Percentiles rank a stretch among this genome's conserved stretches.
Evolutionary conservation across 352 stramenopile species (phyloP).

Genomic region (Thraustochytrium striatum): DNA sequence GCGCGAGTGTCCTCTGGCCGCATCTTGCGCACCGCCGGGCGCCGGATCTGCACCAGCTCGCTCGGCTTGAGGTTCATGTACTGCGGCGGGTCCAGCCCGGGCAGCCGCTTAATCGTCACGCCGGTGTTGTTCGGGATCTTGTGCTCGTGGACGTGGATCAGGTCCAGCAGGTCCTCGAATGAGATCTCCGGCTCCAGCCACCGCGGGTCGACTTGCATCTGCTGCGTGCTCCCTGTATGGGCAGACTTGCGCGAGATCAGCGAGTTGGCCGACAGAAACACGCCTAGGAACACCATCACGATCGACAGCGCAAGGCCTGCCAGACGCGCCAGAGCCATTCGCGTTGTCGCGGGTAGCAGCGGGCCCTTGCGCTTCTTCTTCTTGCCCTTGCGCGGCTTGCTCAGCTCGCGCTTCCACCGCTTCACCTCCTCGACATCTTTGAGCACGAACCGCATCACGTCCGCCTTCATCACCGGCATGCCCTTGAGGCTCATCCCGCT

Average conservation of each 20-base stretch:
- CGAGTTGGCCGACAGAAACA: not conserved
- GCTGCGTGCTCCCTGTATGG: not conserved
- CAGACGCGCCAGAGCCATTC: slow-evolving; percentile 15
- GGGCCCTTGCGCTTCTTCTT: slow-evolving; percentile 4
- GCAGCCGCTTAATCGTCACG: slow-evolving; percentile 27
- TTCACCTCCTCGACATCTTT: slow-evolving; percentile 28
- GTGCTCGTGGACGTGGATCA: slow-evolving; percentile 35
- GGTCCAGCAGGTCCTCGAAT: not conserved
- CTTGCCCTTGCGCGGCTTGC: slow-evolving; percentile 7
- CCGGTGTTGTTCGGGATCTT: slow-evolving; percentile 30
- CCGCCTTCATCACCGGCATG: not conserved
- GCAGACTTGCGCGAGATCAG: not conserved
- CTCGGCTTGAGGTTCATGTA: slow-evolving; percentile 34
- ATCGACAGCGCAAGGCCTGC: not conserved
- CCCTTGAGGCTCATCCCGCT: not conserved
- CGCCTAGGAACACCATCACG: not conserved
- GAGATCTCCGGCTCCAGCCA: not conserved
- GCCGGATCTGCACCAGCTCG: slow-evolving; percentile 44
- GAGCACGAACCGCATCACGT: not conserved
- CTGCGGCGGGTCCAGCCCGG: slow-evolving; percentile 34
- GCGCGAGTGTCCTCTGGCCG: slow-evolving; percentile 41
- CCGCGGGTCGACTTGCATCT: not conserved
- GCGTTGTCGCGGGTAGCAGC: not conserved
- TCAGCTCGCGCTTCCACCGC: not conserved
- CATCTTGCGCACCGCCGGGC: slow-evolving; percentile 45